These are phyloP conservation scores for Coprinopsis marcescibilis DNA, from an alignment of 768 basidiomycete species.

Conservation along the genomic window DNA sequence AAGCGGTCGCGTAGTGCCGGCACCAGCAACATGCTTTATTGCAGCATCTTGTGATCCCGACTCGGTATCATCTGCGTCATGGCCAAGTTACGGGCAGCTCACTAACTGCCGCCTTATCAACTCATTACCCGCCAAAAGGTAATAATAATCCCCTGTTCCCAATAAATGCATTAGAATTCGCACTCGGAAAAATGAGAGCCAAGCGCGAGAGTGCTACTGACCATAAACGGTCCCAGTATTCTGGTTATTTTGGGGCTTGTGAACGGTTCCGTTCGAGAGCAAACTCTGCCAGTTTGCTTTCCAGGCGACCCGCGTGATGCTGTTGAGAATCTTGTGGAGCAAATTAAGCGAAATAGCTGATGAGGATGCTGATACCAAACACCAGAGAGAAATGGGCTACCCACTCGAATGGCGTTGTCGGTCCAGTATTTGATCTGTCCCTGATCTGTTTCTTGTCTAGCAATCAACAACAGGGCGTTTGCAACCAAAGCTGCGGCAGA, in stretches of 20 bases:
- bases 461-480: constrained; percentile 53
- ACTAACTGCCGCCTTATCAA: constrained; percentile 41
- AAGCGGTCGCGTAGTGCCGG: too few species aligned
- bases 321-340: constrained; percentile 34
- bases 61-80: background rate
- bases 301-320: constrained; percentile 51
- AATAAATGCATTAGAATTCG: background rate
- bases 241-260: constrained; percentile 48
- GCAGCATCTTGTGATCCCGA: too few species aligned
- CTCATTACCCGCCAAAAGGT: constrained; percentile 49
- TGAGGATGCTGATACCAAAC: background rate
- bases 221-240: constrained; percentile 55
- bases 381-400: background rate
- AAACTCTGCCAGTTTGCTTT: constrained; percentile 56
- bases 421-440: constrained; percentile 39
- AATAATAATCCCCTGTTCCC: constrained; percentile 56
- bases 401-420: constrained; percentile 45
- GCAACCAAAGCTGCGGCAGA: constrained; percentile 64
- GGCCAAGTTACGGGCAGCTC: constrained; percentile 22
- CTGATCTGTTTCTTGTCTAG: constrained; percentile 29
- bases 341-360: background rate
- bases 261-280: constrained; percentile 61
- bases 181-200: background rate
- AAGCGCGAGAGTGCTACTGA: constrained; percentile 15
- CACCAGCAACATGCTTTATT: too few species aligned